Conservation (phyloP, 1,284 basidiomycete genomes). For the Tilletia setariae region DNA sequence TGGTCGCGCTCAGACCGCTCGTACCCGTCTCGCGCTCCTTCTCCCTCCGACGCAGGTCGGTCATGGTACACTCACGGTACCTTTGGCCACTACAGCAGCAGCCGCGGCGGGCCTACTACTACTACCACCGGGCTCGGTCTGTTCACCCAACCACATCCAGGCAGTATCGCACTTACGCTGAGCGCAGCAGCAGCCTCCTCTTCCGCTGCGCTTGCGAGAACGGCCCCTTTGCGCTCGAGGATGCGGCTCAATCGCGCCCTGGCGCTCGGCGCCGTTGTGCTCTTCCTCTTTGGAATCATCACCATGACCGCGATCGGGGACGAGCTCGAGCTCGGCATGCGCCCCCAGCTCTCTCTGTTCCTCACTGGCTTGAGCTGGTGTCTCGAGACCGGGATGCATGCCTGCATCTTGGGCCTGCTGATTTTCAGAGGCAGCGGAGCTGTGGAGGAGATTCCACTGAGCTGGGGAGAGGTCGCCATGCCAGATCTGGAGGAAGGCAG, state of each 20-base stretch:
- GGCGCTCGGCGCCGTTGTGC: background rate
- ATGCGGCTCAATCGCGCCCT: background rate
- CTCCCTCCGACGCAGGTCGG: no score
- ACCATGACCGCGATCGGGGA: background rate
- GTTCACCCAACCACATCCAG: background rate
- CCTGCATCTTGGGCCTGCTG: background rate
- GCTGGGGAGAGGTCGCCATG: background rate
- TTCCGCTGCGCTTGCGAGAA: background rate
- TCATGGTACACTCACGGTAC: no score
- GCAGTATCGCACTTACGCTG: slow-evolving; percentile 6
- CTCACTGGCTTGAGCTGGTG: background rate
- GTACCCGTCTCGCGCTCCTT: no score
- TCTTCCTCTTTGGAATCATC: background rate
- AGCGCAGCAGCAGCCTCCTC: slow-evolving; percentile 6
- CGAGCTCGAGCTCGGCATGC: background rate
- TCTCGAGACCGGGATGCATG: background rate
- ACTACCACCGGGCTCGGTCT: background rate
- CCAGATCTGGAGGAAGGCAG: slow-evolving; percentile 7
- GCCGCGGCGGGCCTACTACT: no score
- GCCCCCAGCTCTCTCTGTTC: background rate
- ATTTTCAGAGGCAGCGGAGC: background rate
- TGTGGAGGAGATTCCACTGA: background rate
- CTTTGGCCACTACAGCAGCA: no score
- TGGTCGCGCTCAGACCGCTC: no score
- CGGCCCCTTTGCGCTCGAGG: background rate